Percentiles rank a stretch among this genome's conserved stretches.
Evolutionary conservation across 305 asterid genomes (phyloP).

Genomic region (Stenogyne calaminthoides): DNA sequence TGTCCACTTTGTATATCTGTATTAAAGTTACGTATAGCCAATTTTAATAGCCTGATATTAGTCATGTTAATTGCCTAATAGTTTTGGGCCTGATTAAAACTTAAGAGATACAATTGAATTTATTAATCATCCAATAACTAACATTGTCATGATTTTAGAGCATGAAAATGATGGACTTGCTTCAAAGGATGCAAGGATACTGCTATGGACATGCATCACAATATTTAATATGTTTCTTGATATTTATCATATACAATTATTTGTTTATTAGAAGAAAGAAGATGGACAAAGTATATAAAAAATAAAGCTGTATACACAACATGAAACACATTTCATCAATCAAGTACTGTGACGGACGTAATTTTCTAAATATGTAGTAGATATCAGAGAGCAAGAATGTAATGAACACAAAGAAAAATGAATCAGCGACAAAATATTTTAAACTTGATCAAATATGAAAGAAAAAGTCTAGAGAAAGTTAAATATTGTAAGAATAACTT

Average conservation of each 20-base stretch:
- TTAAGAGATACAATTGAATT: neutral
- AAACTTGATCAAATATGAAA: constrained; percentile 19
- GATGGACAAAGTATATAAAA: constrained; percentile 2
- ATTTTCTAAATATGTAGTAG: constrained; percentile 10
- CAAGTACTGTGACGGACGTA: constrained; percentile 18
- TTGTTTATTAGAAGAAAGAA: neutral
- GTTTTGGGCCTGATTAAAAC: constrained; percentile 7
- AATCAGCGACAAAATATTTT: neutral
- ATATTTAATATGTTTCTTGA: neutral
- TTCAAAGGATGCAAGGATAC: constrained; percentile 18
- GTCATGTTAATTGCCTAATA: constrained; percentile 2
- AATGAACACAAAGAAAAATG: constrained; percentile 9
- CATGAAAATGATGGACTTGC: constrained; percentile 6
- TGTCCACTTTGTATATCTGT: constrained; percentile 21
- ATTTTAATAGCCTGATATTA: constrained; percentile 16
- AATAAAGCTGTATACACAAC: constrained; percentile 12
- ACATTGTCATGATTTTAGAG: constrained; percentile 16
- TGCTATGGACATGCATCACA: constrained; percentile 3
- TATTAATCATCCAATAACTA: constrained; percentile 14
- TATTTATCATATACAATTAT: constrained; percentile 13
- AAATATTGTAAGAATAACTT: constrained; percentile 24
- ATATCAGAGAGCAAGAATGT: constrained; percentile 11
- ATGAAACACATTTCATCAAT: constrained; percentile 18
- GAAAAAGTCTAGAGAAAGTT: neutral
- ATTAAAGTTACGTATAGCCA: constrained; percentile 10